A percentile compares a stretch with the other conserved stretches of the same genome.
phyloP scores from a whole-genome alignment of 1,284 basidiomycete genomes.

The Stygiomarasmius scandens region DNA sequence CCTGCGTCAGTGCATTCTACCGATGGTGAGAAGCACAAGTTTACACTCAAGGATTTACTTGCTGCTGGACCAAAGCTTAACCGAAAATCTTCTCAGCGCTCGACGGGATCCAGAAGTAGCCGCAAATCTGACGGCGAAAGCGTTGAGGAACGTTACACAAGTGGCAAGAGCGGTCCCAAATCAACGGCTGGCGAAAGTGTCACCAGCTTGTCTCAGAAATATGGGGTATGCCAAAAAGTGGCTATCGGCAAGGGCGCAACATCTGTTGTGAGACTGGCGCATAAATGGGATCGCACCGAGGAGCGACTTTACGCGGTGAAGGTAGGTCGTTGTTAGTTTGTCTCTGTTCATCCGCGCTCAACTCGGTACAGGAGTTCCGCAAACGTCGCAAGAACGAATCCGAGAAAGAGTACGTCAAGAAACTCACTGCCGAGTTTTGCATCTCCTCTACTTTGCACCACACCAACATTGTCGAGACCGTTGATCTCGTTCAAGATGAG shows the following conservation, averaged over 20 bases:
- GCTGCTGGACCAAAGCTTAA: constrained; percentile 69
- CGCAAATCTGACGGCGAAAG: constrained; percentile 72
- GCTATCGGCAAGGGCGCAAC: constrained; percentile 98
- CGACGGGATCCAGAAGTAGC: constrained; percentile 65
- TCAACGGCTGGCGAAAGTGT: constrained; percentile 65
- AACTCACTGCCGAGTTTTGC: constrained; percentile 98
- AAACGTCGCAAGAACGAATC: constrained; percentile 98
- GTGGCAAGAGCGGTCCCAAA: constrained; percentile 36
- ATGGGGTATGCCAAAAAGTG: constrained; percentile 95
- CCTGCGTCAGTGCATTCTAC: constrained; percentile 60
- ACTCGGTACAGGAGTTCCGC: constrained; percentile 86
- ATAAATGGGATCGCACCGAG: constrained; percentile 97
- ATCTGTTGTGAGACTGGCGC: constrained; percentile 92
- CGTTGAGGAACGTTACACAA: constrained; percentile 31
- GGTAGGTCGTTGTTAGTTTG: constrained; percentile 59
- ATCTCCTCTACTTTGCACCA: constrained; percentile 98
- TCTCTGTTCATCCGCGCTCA: constrained; percentile 2
- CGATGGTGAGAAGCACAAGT: constrained; percentile 64
- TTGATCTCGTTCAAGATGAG: constrained; percentile 98
- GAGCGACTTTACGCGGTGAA: constrained; percentile 99
- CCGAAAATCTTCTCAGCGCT: constrained; percentile 72
- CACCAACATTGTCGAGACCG: constrained; percentile 96
- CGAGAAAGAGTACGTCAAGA: constrained; percentile 99
- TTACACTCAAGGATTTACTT: constrained; percentile 83
- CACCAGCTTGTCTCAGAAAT: constrained; percentile 83